Conservation (phyloP, 352 stramenopile genomes). For the Lagenidium giganteum region DNA sequence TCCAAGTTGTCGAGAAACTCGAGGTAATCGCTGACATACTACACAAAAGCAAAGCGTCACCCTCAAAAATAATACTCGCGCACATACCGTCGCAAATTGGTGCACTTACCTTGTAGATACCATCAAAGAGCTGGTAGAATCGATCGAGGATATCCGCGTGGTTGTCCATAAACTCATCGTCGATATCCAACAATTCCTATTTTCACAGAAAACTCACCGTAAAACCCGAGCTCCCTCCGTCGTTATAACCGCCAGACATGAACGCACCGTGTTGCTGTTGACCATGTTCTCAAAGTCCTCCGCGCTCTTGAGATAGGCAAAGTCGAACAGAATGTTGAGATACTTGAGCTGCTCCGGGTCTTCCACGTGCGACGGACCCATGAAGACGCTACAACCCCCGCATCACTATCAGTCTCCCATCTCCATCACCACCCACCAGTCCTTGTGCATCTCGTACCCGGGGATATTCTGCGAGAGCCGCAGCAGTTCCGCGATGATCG, state of each 20-base stretch:
- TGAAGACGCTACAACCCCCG: conserved; percentile 56
- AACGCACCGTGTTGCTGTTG: conserved; percentile 81
- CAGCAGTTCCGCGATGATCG: conserved; percentile 92
- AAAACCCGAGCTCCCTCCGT: not conserved
- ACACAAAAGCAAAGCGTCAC: conserved; percentile 6
- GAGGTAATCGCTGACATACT: conserved; percentile 92
- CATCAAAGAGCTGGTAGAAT: conserved; percentile 79
- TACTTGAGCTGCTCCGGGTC: conserved; percentile 89
- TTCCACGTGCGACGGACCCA: conserved; percentile 82
- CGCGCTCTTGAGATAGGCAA: conserved; percentile 92
- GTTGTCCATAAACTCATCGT: conserved; percentile 81
- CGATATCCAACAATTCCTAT: conserved; percentile 56
- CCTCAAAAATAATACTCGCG: not conserved
- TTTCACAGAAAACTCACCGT: not conserved
- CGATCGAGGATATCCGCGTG: conserved; percentile 58
- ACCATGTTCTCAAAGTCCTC: conserved; percentile 94
- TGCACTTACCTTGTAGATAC: conserved; percentile 41
- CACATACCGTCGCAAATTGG: too few species aligned
- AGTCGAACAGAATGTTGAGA: conserved; percentile 93
- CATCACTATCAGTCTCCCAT: not conserved
- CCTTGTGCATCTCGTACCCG: conserved; percentile 38
- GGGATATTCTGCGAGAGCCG: conserved; percentile 90
- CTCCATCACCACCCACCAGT: not conserved
- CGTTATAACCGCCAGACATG: too few species aligned
- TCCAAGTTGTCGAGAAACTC: conserved; percentile 91